phyloP scores from a whole-genome alignment of 2,329 filamentous ascomycete species.

The Colletotrichum eleusines region DNA sequence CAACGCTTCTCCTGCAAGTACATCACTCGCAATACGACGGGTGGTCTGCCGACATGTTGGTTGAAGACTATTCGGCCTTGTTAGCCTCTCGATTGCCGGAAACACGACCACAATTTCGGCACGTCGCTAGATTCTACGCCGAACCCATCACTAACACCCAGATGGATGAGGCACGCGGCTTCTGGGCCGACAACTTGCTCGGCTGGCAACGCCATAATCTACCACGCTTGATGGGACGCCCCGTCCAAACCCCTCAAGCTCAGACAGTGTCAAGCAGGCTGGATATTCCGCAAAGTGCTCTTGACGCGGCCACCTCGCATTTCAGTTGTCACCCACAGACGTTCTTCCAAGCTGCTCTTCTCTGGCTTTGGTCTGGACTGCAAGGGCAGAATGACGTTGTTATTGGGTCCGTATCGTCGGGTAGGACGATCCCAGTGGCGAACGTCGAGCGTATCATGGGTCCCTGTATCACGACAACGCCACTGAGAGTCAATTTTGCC shows the following conservation, averaged over 20 bases:
- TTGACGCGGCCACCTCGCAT: constrained; percentile 53
- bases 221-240: constrained; percentile 52
- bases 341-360: constrained; percentile 80
- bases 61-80: constrained; percentile 72
- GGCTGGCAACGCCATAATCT: constrained; percentile 69
- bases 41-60: constrained; percentile 86
- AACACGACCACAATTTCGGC: constrained; percentile 69
- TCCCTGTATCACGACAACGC: constrained; percentile 82
- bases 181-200: constrained; percentile 77
- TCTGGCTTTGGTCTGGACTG: constrained; percentile 74
- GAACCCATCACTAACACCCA: constrained; percentile 45
- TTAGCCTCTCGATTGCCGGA: constrained; percentile 50
- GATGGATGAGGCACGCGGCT: constrained; percentile 63
- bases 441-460: constrained; percentile 81
- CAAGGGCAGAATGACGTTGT: constrained; percentile 74
- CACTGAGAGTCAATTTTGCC: constrained; percentile 73
- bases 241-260: constrained; percentile 47
- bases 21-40: constrained; percentile 93
- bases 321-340: constrained; percentile 73
- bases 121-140: constrained; percentile 66
- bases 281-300: constrained; percentile 48
- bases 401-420: constrained; percentile 85
- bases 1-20: constrained; percentile 65
- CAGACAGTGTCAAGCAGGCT: constrained; percentile 48
- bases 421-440: constrained; percentile 77